These are phyloP conservation scores for Lasiosphaeria ovina DNA, from an alignment of 495 filamentous ascomycete genomes.

Conservation along the genomic window DNA sequence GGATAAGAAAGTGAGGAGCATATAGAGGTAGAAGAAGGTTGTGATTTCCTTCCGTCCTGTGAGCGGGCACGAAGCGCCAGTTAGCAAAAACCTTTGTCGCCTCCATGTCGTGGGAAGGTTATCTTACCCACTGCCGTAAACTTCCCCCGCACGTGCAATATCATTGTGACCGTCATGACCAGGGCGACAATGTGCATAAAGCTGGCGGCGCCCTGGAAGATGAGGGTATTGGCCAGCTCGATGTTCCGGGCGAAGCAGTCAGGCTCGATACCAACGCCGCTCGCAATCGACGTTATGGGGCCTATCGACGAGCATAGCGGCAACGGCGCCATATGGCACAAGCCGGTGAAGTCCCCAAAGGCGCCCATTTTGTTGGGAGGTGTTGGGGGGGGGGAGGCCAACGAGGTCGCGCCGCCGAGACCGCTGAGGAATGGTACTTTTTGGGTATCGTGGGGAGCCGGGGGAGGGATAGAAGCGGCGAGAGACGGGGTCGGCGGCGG, in stretches of 20 bases:
- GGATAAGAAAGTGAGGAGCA: conserved; percentile 83
- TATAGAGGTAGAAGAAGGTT: conserved; percentile 95
- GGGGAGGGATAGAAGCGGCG: no score
- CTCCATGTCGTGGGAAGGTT: neutral
- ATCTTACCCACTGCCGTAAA: conserved; percentile 96
- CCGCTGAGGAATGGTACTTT: neutral
- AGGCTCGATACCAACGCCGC: conserved; percentile 75
- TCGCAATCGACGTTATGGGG: conserved; percentile 59
- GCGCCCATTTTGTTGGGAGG: conserved; percentile 75
- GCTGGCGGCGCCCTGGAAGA: conserved; percentile 88
- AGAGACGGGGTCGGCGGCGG: no score
- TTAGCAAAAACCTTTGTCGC: neutral
- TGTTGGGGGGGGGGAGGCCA: conserved; percentile 3
- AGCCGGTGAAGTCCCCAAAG: conserved; percentile 86
- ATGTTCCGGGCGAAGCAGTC: conserved; percentile 93
- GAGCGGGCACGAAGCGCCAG: conserved; percentile 7
- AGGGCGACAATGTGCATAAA: conserved; percentile 93
- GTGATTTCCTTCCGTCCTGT: conserved; percentile 97
- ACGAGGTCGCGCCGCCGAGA: conserved; percentile 1
- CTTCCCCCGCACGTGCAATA: conserved; percentile 92
- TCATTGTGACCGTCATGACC: conserved; percentile 93
- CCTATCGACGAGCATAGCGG: conserved; percentile 85
- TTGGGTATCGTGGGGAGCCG: neutral
- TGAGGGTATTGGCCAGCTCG: conserved; percentile 95
- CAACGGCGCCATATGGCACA: conserved; percentile 82